Conservation (phyloP, 495 filamentous ascomycete genomes). For the Trichoderma orchidacearum region DNA sequence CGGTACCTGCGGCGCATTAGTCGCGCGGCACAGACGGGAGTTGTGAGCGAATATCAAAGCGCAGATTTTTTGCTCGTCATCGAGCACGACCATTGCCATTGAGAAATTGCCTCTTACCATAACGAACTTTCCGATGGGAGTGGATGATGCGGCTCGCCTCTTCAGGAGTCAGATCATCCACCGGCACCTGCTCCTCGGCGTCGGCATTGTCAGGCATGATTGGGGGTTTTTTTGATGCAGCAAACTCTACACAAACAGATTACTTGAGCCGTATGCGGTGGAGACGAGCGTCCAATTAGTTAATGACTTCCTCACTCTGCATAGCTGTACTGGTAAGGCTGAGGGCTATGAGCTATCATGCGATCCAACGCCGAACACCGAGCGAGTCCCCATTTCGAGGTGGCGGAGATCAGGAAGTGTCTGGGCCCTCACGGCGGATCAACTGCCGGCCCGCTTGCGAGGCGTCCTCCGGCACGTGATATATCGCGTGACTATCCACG, state of each 20-base stretch:
- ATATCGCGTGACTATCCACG: neutral
- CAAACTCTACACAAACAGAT: neutral
- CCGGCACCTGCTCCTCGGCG: slow-evolving; percentile 18
- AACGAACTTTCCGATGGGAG: slow-evolving; percentile 43
- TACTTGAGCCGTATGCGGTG: neutral
- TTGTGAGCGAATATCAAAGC: neutral
- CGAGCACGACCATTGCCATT: neutral
- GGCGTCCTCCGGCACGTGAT: neutral
- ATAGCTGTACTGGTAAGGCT: neutral
- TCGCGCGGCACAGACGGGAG: slow-evolving; percentile 4
- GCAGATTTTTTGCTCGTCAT: neutral
- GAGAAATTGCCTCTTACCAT: slow-evolving; percentile 31
- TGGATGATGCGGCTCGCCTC: slow-evolving; percentile 46
- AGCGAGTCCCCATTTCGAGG: neutral
- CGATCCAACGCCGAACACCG: slow-evolving; percentile 1
- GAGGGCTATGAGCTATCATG: neutral
- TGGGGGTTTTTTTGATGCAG: neutral
- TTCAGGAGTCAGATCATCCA: slow-evolving; percentile 39
- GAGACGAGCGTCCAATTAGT: neutral
- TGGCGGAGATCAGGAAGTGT: neutral
- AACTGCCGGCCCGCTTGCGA: neutral
- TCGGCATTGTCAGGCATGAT: slow-evolving; percentile 15
- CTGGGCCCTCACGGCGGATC: neutral
- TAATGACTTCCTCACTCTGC: neutral
- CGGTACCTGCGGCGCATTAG: slow-evolving; percentile 28